A percentile compares a stretch with the other conserved stretches of the same genome.
Evolutionary conservation across 23 red algal species (phyloP).

Genomic region (Cyanidiococcus yangmingshanensis): DNA sequence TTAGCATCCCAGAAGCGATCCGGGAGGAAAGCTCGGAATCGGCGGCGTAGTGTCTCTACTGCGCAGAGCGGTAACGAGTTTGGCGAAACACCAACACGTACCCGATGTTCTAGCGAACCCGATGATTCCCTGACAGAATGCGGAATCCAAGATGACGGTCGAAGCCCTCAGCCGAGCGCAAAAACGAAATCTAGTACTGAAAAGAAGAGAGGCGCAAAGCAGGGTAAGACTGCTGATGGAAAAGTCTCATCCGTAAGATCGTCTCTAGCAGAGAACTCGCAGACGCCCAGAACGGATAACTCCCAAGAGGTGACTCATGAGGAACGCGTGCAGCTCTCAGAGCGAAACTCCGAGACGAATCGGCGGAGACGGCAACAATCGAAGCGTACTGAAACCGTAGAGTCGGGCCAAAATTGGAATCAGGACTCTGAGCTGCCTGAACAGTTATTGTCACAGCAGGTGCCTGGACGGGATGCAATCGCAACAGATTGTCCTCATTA

Average conservation of each 20-base stretch:
- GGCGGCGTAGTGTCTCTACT: background rate
- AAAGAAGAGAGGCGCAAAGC: background rate
- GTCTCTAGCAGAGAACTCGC: too few relatives aligned
- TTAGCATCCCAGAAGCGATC: background rate
- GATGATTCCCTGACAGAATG: background rate
- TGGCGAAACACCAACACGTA: background rate
- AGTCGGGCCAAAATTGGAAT: background rate
- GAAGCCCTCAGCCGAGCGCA: background rate
- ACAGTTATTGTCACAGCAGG: background rate
- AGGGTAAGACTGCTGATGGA: background rate
- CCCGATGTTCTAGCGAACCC: background rate
- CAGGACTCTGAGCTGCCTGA: background rate
- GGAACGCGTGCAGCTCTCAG: too few relatives aligned
- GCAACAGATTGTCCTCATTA: conserved; percentile 41
- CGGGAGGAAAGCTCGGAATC: background rate
- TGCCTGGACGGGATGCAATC: background rate
- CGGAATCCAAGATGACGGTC: background rate
- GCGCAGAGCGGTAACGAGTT: background rate
- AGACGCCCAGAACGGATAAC: too few relatives aligned
- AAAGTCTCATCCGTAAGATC: background rate
- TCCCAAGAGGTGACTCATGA: too few relatives aligned
- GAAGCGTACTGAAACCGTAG: background rate
- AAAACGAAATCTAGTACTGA: background rate
- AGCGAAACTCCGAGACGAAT: background rate
- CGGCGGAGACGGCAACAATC: background rate